These are phyloP conservation scores for Cladophialophora yegresii DNA, from an alignment of 2,329 filamentous ascomycete genomes.

Conservation along the genomic window DNA sequence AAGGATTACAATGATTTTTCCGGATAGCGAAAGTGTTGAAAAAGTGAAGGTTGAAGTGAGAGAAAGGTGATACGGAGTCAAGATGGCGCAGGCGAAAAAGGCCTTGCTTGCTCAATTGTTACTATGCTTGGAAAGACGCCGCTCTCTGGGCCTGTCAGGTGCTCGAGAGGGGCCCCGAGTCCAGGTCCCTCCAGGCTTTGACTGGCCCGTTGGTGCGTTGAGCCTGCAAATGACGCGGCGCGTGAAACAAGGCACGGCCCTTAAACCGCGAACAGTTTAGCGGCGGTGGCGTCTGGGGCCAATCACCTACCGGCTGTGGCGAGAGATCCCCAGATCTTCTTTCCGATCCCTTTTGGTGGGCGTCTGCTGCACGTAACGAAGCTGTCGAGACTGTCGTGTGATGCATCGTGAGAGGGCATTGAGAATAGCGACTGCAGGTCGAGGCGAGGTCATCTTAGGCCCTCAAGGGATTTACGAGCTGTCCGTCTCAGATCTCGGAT, in stretches of 20 bases:
- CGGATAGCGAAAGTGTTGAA: neutral
- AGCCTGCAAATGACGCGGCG: constrained; percentile 25
- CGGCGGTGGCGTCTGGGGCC: neutral
- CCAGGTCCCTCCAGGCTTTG: constrained; percentile 9
- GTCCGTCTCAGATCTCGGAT: neutral
- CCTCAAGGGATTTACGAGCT: neutral
- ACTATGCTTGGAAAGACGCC: constrained; percentile 21
- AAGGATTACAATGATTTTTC: neutral
- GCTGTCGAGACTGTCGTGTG: neutral
- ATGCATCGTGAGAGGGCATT: neutral
- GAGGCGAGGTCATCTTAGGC: neutral
- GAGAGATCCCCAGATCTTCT: neutral
- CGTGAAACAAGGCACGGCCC: constrained; percentile 23
- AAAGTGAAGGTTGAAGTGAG: constrained; percentile 6
- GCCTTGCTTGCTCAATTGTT: constrained; percentile 2
- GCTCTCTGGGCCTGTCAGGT: neutral
- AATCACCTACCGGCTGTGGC: constrained; percentile 4
- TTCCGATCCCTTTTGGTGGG: neutral
- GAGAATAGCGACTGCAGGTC: neutral
- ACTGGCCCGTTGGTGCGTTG: constrained; percentile 10
- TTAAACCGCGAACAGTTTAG: neutral
- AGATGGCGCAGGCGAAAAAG: constrained; percentile 10
- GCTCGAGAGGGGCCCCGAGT: constrained; percentile 5
- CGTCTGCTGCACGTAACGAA: neutral
- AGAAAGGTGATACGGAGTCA: constrained; percentile 8